Conservation (phyloP, 345 rosid genomes). For the Pelargonium nanum region DNA sequence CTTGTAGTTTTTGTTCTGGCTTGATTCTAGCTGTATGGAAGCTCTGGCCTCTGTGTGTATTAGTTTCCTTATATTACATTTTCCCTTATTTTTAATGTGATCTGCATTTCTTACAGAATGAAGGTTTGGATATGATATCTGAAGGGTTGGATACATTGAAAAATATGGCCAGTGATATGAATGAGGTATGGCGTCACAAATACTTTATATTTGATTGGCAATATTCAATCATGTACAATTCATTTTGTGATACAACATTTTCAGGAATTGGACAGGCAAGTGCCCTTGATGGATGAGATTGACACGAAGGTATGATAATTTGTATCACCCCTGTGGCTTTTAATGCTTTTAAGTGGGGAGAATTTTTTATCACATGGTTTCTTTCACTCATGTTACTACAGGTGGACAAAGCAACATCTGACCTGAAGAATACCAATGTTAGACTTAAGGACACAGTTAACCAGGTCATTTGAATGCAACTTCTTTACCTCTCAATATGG, state of each 20-base stretch:
- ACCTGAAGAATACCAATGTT: slow-evolving; percentile 57
- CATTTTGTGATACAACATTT: slow-evolving; percentile 9
- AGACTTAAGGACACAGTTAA: slow-evolving; percentile 63
- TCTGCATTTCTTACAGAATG: too few species aligned
- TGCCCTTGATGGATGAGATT: slow-evolving; percentile 71
- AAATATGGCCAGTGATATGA: slow-evolving; percentile 54
- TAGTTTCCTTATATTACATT: too few species aligned
- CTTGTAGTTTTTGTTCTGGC: neutral
- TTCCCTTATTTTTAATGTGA: too few species aligned
- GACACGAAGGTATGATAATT: slow-evolving; percentile 81
- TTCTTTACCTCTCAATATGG: neutral
- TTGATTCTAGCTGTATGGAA: too few species aligned
- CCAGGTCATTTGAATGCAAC: slow-evolving; percentile 30
- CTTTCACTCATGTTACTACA: slow-evolving; percentile 15
- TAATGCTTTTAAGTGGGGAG: neutral
- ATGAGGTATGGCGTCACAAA: slow-evolving; percentile 41
- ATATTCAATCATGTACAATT: neutral
- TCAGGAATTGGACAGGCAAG: slow-evolving; percentile 79
- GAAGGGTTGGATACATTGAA: slow-evolving; percentile 40
- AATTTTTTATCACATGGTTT: neutral
- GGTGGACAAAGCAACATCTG: slow-evolving; percentile 68
- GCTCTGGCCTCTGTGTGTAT: too few species aligned
- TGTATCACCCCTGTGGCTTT: too few species aligned
- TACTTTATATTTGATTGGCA: slow-evolving; percentile 1
- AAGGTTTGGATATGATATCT: slow-evolving; percentile 50